phyloP scores from a whole-genome alignment of 495 filamentous ascomycete genomes.

The Talaromyces borbonicus region DNA sequence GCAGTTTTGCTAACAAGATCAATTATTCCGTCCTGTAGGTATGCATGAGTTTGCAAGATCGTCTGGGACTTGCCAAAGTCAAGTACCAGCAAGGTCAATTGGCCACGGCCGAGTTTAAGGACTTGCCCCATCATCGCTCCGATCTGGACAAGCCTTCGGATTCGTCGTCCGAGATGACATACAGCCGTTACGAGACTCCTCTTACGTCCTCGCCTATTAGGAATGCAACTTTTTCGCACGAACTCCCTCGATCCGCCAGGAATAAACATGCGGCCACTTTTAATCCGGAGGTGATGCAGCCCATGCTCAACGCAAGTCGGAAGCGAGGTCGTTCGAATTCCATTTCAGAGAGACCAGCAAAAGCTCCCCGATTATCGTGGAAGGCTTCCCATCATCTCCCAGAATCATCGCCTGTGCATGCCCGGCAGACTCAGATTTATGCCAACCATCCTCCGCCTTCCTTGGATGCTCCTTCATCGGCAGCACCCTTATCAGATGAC shows the following conservation, averaged over 20 bases:
- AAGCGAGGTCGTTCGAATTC: slow-evolving; percentile 67
- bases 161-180: slow-evolving; percentile 59
- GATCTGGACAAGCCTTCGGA: slow-evolving; percentile 50
- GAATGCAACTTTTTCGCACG: slow-evolving; percentile 33
- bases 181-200: slow-evolving; percentile 37
- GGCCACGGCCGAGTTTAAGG: slow-evolving; percentile 46
- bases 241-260: slow-evolving; percentile 34
- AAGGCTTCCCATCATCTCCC: slow-evolving; percentile 62
- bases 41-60: slow-evolving; percentile 80
- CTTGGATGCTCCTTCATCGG: slow-evolving; percentile 54
- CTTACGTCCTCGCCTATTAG: slow-evolving; percentile 34
- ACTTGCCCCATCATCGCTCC: slow-evolving; percentile 57
- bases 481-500: slow-evolving; percentile 61
- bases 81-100: slow-evolving; percentile 78
- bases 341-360: slow-evolving; percentile 45
- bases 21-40: slow-evolving; percentile 47
- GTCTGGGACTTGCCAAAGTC: slow-evolving; percentile 88
- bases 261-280: slow-evolving; percentile 41
- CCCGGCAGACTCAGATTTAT: slow-evolving; percentile 18
- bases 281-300: slow-evolving; percentile 35
- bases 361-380: slow-evolving; percentile 53
- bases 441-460: slow-evolving; percentile 57
- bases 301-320: slow-evolving; percentile 37
- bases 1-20: background rate
- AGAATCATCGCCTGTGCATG: slow-evolving; percentile 67